Percentiles rank a stretch among this genome's conserved stretches.
phyloP scores from a whole-genome alignment of 805 yeast genomes.

The Cyberlindnera sargentensis region DNA sequence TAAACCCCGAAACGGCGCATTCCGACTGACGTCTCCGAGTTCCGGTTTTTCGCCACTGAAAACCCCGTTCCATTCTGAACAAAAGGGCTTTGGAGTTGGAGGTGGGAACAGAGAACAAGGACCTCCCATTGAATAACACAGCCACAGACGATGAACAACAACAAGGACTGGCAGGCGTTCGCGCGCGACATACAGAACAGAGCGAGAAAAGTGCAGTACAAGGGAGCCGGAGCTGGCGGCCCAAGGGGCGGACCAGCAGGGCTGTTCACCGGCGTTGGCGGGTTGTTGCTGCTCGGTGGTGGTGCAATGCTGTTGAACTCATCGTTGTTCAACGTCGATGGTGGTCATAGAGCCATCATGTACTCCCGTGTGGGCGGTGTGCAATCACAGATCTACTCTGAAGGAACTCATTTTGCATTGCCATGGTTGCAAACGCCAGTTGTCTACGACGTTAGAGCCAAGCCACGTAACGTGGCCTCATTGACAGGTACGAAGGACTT shows the following conservation, averaged over 20 bases:
- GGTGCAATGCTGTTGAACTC: slow-evolving; percentile 47
- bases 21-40: too few relatives aligned
- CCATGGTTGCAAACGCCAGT: slow-evolving; percentile 96
- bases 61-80: too few relatives aligned
- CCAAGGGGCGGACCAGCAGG: slow-evolving; percentile 39
- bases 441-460: slow-evolving; percentile 91
- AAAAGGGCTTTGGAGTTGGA: too few relatives aligned
- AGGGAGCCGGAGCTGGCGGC: slow-evolving; percentile 34
- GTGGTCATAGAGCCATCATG: slow-evolving; percentile 97
- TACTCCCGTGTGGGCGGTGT: slow-evolving; percentile 87
- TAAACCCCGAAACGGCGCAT: too few relatives aligned
- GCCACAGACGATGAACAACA: slow-evolving; percentile 18
- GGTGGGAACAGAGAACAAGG: too few relatives aligned
- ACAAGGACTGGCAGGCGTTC: slow-evolving; percentile 44
- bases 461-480: slow-evolving; percentile 93
- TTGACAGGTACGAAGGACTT: slow-evolving; percentile 97
- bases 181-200: slow-evolving; percentile 43
- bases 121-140: too few relatives aligned
- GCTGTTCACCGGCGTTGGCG: slow-evolving; percentile 57
- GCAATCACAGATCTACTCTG: slow-evolving; percentile 72
- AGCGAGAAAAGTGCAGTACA: slow-evolving; percentile 34
- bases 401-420: slow-evolving; percentile 90
- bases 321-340: slow-evolving; percentile 82
- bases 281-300: slow-evolving; percentile 50
- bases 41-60: too few relatives aligned